Evolutionary conservation across 139 green algal genomes (phyloP).

Genomic region (Chlamydomonas applanata): DNA sequence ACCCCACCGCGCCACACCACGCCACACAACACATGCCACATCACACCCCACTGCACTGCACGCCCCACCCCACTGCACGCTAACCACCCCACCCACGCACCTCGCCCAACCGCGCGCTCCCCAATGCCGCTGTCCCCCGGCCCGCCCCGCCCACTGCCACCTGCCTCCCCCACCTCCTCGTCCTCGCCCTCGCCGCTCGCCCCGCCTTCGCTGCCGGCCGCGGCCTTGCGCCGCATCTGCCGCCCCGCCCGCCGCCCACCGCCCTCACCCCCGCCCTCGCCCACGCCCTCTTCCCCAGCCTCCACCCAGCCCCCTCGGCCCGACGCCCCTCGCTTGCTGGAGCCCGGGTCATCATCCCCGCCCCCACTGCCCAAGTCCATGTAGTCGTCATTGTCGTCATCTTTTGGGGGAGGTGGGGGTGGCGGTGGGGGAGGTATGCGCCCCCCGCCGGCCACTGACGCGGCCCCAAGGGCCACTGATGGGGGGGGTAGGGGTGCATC

Average conservation of each 20-base stretch:
- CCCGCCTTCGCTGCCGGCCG: neutral
- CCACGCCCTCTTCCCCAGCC: neutral
- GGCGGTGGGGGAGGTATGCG: neutral
- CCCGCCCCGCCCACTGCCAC: constrained; percentile 1
- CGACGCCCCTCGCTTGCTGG: neutral
- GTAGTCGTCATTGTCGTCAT: constrained; percentile 5
- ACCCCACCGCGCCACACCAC: too few species aligned
- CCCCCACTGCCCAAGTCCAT: neutral
- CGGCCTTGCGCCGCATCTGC: neutral
- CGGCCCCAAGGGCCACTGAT: neutral
- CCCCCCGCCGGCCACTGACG: neutral
- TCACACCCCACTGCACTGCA: too few species aligned
- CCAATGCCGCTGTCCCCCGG: constrained; percentile 23
- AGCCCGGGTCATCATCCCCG: neutral
- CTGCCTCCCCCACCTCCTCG: constrained; percentile 2
- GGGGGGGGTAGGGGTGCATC: neutral
- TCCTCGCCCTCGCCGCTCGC: neutral
- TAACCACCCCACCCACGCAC: too few species aligned
- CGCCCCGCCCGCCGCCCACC: neutral
- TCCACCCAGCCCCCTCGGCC: neutral
- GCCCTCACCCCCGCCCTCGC: neutral
- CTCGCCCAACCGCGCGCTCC: constrained; percentile 19
- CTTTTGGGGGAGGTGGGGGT: neutral
- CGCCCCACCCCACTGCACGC: too few species aligned
- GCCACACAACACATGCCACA: too few species aligned